Evolutionary conservation across 176 grass and related monocot genomes (phyloP), one percentile per base, ranked within the genome.

Genomic region (Tillandsia fasciculata): DNA sequence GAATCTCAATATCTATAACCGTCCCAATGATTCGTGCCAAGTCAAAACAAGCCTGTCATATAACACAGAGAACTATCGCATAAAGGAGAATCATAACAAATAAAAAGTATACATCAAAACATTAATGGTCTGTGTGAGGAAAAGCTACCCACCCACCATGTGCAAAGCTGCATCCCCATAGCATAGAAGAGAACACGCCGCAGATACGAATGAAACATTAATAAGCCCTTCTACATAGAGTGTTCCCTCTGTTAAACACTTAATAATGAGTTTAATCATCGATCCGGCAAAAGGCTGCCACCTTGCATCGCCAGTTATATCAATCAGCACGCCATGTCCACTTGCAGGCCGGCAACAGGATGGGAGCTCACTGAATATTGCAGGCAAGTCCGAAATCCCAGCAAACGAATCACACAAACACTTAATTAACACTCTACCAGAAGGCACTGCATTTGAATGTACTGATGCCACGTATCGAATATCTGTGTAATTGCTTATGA

Each of bases 21-120:
- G 86, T 90, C 78, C 89, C 86, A 81, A 74, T 64, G 64, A 97
- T 87, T 17, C 86, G 84, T 52, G 81, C 84, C 74, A 92, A 97
- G 71, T 92, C 93, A 85, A 92, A 92, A 82, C 89, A 92, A 74
- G 91, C 93, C 93, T 97, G 77, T 76, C 53, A 61, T 10, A 70
- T 70, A 27, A 64, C 53, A 70, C 10, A 77, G 69, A 70, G 57
- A 0, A 63, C 28, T 28, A 70, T 7, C 20, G 13, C 15, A 51
- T 50, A 50, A 20, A 63, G 28, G 28, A 48, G 48, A 69, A 27
- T 17, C 28, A 18, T 9, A 49, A 69, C 8, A 49, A n/a, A 74
- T 26, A 74, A 26, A 33, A 50, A 42, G 28, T 66, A 54, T 1
- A 14, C 20, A 66, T 18, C 63, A 82, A 14, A 78, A 64, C 29